Conservation (phyloP, 768 basidiomycete genomes). For the Mycena galopus region DNA sequence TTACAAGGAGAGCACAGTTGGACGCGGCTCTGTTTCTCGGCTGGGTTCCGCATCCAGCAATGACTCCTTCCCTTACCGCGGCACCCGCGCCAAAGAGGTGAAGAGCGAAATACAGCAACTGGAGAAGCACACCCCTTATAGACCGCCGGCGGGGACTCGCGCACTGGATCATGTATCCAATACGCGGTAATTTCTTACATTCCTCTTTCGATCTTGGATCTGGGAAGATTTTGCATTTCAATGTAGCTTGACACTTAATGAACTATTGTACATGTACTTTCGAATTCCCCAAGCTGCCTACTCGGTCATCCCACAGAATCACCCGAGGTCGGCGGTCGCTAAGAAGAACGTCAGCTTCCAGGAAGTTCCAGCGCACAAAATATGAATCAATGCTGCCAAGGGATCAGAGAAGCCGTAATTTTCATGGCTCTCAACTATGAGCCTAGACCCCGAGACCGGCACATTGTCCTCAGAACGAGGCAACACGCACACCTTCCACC, state of each 20-base stretch:
- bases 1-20: background rate
- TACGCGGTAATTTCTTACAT: background rate
- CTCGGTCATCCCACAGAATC: too few relatives aligned
- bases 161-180: background rate
- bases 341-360: background rate
- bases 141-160: conserved; percentile 21
- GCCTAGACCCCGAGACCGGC: conserved; percentile 9
- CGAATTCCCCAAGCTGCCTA: too few relatives aligned
- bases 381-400: too few relatives aligned
- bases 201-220: too few relatives aligned
- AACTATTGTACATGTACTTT: too few relatives aligned
- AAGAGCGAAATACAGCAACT: conserved; percentile 12
- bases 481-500: conserved; percentile 18
- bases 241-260: too few relatives aligned
- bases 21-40: conserved; percentile 6
- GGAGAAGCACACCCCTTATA: conserved; percentile 26
- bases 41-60: conserved; percentile 15
- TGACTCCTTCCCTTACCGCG: conserved; percentile 19
- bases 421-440: conserved; percentile 21
- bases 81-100: conserved; percentile 11
- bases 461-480: conserved; percentile 25
- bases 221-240: too few relatives aligned
- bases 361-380: background rate
- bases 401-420: conserved; percentile 32
- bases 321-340: too few relatives aligned